phyloP scores from a whole-genome alignment of 2,329 filamentous ascomycete genomes.

The Davidsoniella eucalypti region DNA sequence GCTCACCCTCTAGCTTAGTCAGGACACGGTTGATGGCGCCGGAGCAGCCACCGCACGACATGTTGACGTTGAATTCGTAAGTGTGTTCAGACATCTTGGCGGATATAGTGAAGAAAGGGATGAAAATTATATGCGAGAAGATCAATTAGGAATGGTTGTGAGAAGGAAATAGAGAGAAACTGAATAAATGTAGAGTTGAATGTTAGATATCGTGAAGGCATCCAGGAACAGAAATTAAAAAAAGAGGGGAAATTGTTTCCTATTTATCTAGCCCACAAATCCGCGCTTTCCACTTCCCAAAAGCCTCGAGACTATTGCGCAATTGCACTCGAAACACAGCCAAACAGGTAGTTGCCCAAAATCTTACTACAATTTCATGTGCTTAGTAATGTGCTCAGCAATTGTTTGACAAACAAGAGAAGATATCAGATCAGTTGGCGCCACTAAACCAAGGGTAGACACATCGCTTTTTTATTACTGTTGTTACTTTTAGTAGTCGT shows the following conservation, averaged over 20 bases:
- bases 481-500: too few species aligned
- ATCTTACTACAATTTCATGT: too few species aligned
- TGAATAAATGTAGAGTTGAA: neutral
- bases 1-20: constrained; percentile 74
- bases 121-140: neutral
- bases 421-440: constrained; percentile 1
- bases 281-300: neutral
- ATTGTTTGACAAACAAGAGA: neutral
- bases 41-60: constrained; percentile 94
- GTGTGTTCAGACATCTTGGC: constrained; percentile 52
- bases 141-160: neutral
- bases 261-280: too few species aligned
- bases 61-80: constrained; percentile 89
- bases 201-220: neutral
- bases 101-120: neutral
- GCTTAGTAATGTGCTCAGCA: neutral
- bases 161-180: neutral
- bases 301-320: too few species aligned
- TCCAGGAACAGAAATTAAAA: neutral
- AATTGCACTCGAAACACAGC: too few species aligned
- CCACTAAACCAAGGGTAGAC: too few species aligned
- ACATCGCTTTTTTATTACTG: too few species aligned
- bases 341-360: too few species aligned
- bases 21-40: constrained; percentile 84
- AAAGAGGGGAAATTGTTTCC: neutral